Percentiles rank a stretch among this genome's conserved stretches.
Conservation (phyloP, 192 early-diverging fungal species). For the Coemansia sp. region DNA sequence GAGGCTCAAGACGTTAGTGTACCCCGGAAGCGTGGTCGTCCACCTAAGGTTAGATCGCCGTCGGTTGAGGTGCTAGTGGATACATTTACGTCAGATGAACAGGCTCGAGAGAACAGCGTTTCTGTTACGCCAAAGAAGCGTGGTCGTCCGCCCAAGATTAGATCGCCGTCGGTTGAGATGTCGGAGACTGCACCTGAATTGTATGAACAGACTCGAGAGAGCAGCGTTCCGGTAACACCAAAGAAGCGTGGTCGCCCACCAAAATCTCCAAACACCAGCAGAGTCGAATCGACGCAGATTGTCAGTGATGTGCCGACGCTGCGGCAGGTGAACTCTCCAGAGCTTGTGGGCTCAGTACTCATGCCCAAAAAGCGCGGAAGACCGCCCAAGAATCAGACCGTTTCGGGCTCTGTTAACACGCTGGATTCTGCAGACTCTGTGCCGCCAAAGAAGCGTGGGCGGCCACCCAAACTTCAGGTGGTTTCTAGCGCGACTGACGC, state of each 20-base stretch:
- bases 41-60: background rate
- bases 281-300: background rate
- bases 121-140: slow-evolving; percentile 3
- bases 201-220: background rate
- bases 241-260: slow-evolving; percentile 1
- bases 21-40: slow-evolving; percentile 1
- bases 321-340: background rate
- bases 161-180: background rate
- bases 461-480: background rate
- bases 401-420: background rate
- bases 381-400: background rate
- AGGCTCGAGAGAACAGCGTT: background rate
- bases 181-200: background rate
- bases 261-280: background rate
- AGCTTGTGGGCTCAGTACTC: background rate
- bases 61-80: background rate
- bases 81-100: background rate
- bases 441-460: slow-evolving; percentile 2
- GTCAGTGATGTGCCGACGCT: background rate
- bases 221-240: background rate
- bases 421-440: background rate
- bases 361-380: slow-evolving; percentile 6
- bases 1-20: background rate
- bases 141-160: slow-evolving; percentile 9
- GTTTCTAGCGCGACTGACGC: background rate